Percentiles rank a stretch among this genome's conserved stretches.
These are phyloP conservation scores for Tetrahymena thermophila DNA, from an alignment of 73 alveolate species.

Conservation along the genomic window DNA sequence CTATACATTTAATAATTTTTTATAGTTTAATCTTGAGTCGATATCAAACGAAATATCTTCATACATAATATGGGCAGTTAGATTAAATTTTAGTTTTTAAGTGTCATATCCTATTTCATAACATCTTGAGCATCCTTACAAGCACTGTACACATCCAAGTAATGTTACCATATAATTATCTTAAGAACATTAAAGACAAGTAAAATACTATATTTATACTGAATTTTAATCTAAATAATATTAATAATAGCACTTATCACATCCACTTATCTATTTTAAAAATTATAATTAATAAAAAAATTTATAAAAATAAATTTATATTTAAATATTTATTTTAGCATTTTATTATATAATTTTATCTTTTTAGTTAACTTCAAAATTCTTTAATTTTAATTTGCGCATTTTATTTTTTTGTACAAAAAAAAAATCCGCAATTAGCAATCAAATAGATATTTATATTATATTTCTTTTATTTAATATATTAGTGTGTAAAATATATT, in stretches of 20 bases:
- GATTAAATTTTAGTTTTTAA: neutral
- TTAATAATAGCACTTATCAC: neutral
- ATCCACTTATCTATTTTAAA: neutral
- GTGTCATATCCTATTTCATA: neutral
- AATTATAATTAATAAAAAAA: too few relatives aligned
- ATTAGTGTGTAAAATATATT: too few relatives aligned
- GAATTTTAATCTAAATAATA: neutral
- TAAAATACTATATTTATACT: neutral
- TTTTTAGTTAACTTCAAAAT: neutral
- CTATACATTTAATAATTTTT: neutral
- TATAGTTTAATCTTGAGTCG: neutral
- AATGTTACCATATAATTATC: neutral
- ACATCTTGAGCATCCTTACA: neutral
- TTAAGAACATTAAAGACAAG: neutral
- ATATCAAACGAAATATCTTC: neutral
- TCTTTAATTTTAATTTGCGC: too few relatives aligned
- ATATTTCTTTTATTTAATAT: too few relatives aligned
- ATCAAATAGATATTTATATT: too few relatives aligned
- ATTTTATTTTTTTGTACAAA: too few relatives aligned
- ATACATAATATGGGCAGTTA: neutral
- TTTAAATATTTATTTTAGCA: too few relatives aligned
- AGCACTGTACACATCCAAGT: neutral
- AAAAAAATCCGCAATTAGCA: too few relatives aligned
- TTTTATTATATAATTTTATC: too few relatives aligned
- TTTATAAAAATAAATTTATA: too few relatives aligned